phyloP scores from a whole-genome alignment of 2,329 filamentous ascomycete species.

The Diplodia intermedia region DNA sequence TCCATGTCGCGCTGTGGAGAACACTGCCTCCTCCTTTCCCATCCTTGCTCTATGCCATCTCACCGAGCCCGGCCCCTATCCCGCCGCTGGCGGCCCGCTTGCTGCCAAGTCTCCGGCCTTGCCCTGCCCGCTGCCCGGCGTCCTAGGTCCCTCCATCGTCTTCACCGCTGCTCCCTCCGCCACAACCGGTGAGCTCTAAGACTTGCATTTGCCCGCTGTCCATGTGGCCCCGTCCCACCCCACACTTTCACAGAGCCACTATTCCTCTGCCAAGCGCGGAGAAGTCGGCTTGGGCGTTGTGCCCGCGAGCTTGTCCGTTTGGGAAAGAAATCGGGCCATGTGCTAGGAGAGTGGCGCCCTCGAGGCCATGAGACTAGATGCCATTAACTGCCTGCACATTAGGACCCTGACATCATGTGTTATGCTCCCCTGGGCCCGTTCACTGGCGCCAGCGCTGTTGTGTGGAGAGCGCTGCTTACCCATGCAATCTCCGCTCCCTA shows the following conservation, averaged over 20 bases:
- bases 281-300: conserved; percentile 7
- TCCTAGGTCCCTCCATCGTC: not conserved
- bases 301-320: conserved; percentile 22
- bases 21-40: conserved; percentile 28
- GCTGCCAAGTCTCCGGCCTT: conserved; percentile 19
- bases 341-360: conserved; percentile 27
- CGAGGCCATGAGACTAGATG: conserved; percentile 31
- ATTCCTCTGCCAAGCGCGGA: conserved; percentile 25
- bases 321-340: conserved; percentile 25
- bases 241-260: conserved; percentile 4
- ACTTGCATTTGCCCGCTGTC: conserved; percentile 21
- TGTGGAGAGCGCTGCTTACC: conserved; percentile 27
- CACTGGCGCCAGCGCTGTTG: conserved; percentile 28
- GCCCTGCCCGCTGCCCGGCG: not conserved
- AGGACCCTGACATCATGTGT: conserved; percentile 33
- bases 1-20: conserved; percentile 1
- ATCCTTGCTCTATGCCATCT: conserved; percentile 11
- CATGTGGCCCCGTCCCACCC: conserved; percentile 23
- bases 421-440: conserved; percentile 29
- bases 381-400: conserved; percentile 21
- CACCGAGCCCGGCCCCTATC: conserved; percentile 1
- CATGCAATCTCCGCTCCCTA: conserved; percentile 25
- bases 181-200: conserved; percentile 23
- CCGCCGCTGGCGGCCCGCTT: conserved; percentile 17
- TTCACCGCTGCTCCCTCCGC: conserved; percentile 26